Evolutionary conservation across 768 basidiomycete genomes (phyloP).

Genomic region (Pleurotus pulmonarius): DNA sequence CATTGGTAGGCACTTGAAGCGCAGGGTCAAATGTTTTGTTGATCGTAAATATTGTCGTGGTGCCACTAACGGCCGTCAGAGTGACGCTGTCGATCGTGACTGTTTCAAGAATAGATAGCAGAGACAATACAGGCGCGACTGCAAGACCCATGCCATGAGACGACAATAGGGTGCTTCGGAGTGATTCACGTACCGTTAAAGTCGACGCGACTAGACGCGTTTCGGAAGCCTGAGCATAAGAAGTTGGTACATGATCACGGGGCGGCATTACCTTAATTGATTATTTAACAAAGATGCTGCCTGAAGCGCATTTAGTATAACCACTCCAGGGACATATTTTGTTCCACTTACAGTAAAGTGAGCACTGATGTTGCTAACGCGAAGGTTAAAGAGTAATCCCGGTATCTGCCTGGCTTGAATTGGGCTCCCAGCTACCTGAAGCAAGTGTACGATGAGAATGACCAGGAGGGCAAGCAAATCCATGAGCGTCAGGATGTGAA

Average conservation of each 20-base stretch:
- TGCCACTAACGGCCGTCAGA: neutral
- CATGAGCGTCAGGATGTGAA: neutral
- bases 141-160: neutral
- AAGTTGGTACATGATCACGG: neutral
- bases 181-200: neutral
- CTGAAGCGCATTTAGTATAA: neutral
- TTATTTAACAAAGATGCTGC: slow-evolving; percentile 1
- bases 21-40: neutral
- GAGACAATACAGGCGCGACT: neutral
- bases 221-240: too few species aligned
- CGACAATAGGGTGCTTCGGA: neutral
- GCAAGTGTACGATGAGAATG: neutral
- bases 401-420: neutral
- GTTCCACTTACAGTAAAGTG: slow-evolving; percentile 2
- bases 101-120: neutral
- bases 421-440: neutral
- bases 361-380: neutral
- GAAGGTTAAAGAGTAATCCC: neutral
- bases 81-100: neutral
- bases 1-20: neutral
- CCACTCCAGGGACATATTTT: neutral
- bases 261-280: neutral
- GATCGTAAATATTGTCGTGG: neutral
- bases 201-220: neutral
- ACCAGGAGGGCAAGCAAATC: neutral